Evolutionary conservation across 1,284 basidiomycete species (phyloP), one percentile per base, ranked within the genome.

Genomic region (Malassezia sp.): DNA sequence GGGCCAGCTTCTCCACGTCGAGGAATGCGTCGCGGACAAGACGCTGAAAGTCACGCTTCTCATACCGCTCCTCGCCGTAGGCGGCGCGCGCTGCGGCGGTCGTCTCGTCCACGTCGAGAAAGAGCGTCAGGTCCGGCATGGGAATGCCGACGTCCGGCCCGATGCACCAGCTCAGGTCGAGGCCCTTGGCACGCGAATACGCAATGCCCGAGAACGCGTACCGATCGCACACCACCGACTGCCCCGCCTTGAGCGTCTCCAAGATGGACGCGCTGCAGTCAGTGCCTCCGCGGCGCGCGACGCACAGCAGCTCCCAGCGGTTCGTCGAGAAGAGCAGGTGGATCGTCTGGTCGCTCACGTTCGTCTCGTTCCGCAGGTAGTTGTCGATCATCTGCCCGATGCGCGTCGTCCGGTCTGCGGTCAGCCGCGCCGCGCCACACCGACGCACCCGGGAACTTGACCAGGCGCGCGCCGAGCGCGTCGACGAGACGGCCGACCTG

Each of bases 171-270:
- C 79, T 75, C 61, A 74, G 74, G 17, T 71, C 60, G n/a, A 78
- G 67, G 15, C 76, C 76, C 71, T 96, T 96, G 38, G 88, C 81
- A 5, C 82, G 79, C 1, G 87, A 86, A 72, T 95, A 97, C 1
- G 89, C 90, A 54, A 91, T 84, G 1, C 91, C 93, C 1, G 89
- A 95, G 71, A 95, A 97, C 0, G 89, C 86, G 70, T 97, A 99
- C 28, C 93, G 79, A 71, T 97, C 91, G 60, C 85, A 87, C 24
- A 99, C 74, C 60, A 97, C 75, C 0, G 78, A 78, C 6, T 79
- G 82, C 0, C 89, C 89, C 0, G 73, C 64, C 0, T 72, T 71
- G 10, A 96, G 75, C 18, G 79, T 73, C 5, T 72, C 64, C 43
- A 55, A 23, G 21, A 54, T 54, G 37, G 31, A 57, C 45, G 43